phyloP scores from a whole-genome alignment of 805 yeast species.

The Myxozyma lipomycoides region DNA sequence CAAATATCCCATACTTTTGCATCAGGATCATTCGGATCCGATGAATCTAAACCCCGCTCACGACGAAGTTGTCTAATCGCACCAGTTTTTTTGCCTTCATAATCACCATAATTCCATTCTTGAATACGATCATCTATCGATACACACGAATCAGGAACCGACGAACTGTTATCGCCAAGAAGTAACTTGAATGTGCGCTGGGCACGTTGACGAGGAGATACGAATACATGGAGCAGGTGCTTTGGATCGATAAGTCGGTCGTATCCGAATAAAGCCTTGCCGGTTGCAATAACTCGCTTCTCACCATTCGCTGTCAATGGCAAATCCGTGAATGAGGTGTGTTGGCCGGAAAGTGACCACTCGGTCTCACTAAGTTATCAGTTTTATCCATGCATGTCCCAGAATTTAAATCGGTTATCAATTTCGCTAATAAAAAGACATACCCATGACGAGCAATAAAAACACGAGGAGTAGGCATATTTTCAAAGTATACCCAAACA shows the following conservation, averaged over 20 bases:
- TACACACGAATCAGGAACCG: slow-evolving; percentile 13
- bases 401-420: background rate
- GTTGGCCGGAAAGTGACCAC: slow-evolving; percentile 93
- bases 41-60: slow-evolving; percentile 51
- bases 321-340: slow-evolving; percentile 82
- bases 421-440: slow-evolving; percentile 2
- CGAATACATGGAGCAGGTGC: slow-evolving; percentile 58
- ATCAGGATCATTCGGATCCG: slow-evolving; percentile 11
- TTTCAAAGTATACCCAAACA: background rate
- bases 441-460: slow-evolving; percentile 42
- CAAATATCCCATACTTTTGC: slow-evolving; percentile 71
- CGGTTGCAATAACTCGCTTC: slow-evolving; percentile 69
- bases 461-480: slow-evolving; percentile 37
- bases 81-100: slow-evolving; percentile 74
- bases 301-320: slow-evolving; percentile 75
- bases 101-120: slow-evolving; percentile 97
- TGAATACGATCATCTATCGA: slow-evolving; percentile 56
- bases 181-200: slow-evolving; percentile 66
- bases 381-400: no score
- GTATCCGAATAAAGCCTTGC: slow-evolving; percentile 59
- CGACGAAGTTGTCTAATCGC: slow-evolving; percentile 62
- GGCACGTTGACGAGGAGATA: slow-evolving; percentile 83
- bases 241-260: slow-evolving; percentile 60
- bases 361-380: slow-evolving; percentile 59
- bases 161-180: slow-evolving; percentile 8